Evolutionary conservation across 2,329 filamentous ascomycete genomes (phyloP).

Genomic region (Aspergillus pseudoterreus): DNA sequence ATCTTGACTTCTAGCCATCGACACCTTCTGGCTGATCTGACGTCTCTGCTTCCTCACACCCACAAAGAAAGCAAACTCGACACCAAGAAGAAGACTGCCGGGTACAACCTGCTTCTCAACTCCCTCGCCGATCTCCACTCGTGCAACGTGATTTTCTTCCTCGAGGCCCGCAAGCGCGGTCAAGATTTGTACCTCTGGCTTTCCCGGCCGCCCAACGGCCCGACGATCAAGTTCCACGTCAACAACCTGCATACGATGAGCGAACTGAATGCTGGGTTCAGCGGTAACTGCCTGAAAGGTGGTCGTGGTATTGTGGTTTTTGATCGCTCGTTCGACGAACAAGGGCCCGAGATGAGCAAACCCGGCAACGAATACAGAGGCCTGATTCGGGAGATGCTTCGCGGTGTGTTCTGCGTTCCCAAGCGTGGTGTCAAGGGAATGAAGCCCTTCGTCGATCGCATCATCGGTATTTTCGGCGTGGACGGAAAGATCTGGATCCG

Average conservation of each 20-base stretch:
- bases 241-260: conserved; percentile 85
- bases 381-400: conserved; percentile 77
- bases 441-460: conserved; percentile 94
- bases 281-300: conserved; percentile 93
- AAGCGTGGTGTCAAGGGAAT: conserved; percentile 75
- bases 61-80: conserved; percentile 96
- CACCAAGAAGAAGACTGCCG: conserved; percentile 69
- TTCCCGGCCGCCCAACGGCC: conserved; percentile 82
- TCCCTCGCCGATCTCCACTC: conserved; percentile 76
- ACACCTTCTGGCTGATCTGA: conserved; percentile 85
- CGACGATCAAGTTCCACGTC: conserved; percentile 57
- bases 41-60: conserved; percentile 82
- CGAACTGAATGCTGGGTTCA: conserved; percentile 77
- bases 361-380: conserved; percentile 43
- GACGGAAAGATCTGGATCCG: conserved; percentile 96
- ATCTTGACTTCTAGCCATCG: conserved; percentile 63
- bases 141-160: conserved; percentile 92
- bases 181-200: conserved; percentile 95
- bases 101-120: conserved; percentile 70
- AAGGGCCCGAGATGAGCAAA: conserved; percentile 69
- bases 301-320: conserved; percentile 89
- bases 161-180: conserved; percentile 82
- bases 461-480: conserved; percentile 85
- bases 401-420: conserved; percentile 88
- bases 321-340: conserved; percentile 77